Conservation (phyloP, 371 early-diverging fungal genomes). For the Mucor indicus region DNA sequence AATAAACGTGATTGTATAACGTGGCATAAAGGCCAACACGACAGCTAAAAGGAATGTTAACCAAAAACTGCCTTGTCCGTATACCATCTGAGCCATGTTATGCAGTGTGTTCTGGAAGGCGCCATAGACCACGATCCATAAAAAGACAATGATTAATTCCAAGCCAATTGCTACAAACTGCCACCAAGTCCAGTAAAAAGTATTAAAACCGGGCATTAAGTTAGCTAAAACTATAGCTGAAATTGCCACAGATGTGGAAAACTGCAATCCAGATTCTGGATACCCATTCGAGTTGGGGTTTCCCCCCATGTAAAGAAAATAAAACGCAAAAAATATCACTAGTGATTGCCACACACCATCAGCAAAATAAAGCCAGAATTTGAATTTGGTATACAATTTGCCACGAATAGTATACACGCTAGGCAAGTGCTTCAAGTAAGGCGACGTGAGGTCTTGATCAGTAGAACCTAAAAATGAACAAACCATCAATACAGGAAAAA, state of each 20-base stretch:
- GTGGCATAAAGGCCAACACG: conserved; percentile 61
- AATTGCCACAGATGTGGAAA: conserved; percentile 64
- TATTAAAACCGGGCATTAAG: conserved; percentile 68
- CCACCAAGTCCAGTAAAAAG: conserved; percentile 77
- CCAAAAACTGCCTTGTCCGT: conserved; percentile 70
- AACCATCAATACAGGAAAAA: conserved; percentile 1
- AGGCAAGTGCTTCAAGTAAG: conserved; percentile 61
- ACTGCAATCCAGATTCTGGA: conserved; percentile 44
- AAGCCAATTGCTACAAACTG: conserved; percentile 45
- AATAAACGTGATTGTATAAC: conserved; percentile 58
- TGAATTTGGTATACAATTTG: conserved; percentile 52
- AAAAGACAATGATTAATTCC: conserved; percentile 45
- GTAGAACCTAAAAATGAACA: conserved; percentile 38
- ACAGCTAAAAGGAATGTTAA: conserved; percentile 57
- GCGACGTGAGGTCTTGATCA: conserved; percentile 60
- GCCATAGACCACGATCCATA: conserved; percentile 61
- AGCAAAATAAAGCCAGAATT: conserved; percentile 66
- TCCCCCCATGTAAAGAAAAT: conserved; percentile 38
- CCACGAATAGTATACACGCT: conserved; percentile 58
- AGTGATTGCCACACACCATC: conserved; percentile 75
- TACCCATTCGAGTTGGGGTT: conserved; percentile 41
- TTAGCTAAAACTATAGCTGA: conserved; percentile 70
- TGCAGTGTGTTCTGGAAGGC: conserved; percentile 51
- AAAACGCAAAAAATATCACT: conserved; percentile 61
- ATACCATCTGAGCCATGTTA: conserved; percentile 59